phyloP scores from a whole-genome alignment of 2,329 filamentous ascomycete species.

The Aureobasidium sp. region DNA sequence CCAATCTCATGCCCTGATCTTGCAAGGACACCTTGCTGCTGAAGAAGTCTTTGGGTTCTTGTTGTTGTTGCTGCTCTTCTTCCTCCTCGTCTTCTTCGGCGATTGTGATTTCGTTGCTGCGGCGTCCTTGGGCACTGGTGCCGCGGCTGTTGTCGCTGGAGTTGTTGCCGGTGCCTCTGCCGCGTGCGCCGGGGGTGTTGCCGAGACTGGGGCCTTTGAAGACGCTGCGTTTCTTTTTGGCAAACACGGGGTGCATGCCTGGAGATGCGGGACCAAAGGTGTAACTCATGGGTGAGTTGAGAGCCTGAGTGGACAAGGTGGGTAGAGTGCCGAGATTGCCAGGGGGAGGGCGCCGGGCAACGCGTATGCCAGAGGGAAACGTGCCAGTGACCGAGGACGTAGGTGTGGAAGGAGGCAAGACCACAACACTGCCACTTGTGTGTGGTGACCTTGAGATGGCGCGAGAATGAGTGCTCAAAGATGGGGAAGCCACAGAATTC shows the following conservation, averaged over 20 bases:
- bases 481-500: conserved; percentile 51
- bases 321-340: conserved; percentile 26
- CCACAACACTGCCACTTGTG: conserved; percentile 20
- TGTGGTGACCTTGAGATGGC: conserved; percentile 13
- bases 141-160: conserved; percentile 26
- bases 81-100: conserved; percentile 11
- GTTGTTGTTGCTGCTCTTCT: neutral
- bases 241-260: conserved; percentile 59
- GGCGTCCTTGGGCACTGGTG: conserved; percentile 58
- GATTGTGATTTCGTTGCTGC: conserved; percentile 58
- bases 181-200: conserved; percentile 40
- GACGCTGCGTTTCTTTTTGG: conserved; percentile 70
- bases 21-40: neutral
- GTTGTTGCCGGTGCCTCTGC: conserved; percentile 14
- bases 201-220: conserved; percentile 74
- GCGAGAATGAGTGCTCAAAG: conserved; percentile 5
- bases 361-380: conserved; percentile 10
- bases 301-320: neutral
- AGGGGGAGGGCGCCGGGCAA: conserved; percentile 27
- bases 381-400: conserved; percentile 54
- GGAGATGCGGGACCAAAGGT: conserved; percentile 51
- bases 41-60: neutral
- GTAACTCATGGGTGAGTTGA: conserved; percentile 5
- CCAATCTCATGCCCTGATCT: neutral
- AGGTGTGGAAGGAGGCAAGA: conserved; percentile 35